Percentiles rank a stretch among this genome's conserved stretches.
phyloP scores from a whole-genome alignment of 495 filamentous ascomycete species.

The Aspergillus hancockii region DNA sequence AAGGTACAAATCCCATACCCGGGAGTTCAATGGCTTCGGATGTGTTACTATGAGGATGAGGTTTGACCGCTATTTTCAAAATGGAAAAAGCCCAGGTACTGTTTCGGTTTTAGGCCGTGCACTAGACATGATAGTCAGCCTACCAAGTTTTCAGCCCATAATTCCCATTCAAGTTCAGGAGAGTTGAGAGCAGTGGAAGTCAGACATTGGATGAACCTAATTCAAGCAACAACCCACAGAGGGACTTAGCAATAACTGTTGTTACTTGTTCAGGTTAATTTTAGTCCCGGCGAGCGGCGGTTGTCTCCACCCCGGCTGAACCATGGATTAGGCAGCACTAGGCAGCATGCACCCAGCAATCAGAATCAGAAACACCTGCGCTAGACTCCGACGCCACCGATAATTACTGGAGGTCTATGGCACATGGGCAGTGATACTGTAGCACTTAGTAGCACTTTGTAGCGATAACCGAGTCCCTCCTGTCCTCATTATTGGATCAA shows the following conservation, averaged over 20 bases:
- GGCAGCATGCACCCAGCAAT: conserved; percentile 7
- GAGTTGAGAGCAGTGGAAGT: conserved; percentile 1
- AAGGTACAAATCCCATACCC: not conserved
- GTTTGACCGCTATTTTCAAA: conserved; percentile 1
- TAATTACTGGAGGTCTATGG: not conserved
- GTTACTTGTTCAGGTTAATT: conserved; percentile 6
- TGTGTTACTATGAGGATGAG: not conserved
- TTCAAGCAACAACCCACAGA: not conserved
- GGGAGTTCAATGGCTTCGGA: not conserved
- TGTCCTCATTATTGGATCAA: not conserved
- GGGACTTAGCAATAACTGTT: not conserved
- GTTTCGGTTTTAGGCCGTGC: not conserved
- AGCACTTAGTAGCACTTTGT: conserved; percentile 1
- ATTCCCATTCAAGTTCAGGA: not conserved
- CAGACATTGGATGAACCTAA: conserved; percentile 4
- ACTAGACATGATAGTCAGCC: not conserved
- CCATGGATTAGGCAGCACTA: conserved; percentile 2
- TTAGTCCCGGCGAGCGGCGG: conserved; percentile 4
- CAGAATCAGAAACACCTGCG: conserved; percentile 7
- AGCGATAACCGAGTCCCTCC: not conserved
- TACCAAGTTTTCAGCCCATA: not conserved
- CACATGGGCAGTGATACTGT: conserved; percentile 3
- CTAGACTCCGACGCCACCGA: conserved; percentile 11
- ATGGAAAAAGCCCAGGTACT: not conserved
- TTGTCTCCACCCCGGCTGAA: conserved; percentile 6